Evolutionary conservation across 1,139 yeast genomes (phyloP).

Genomic region (Geotrichum macrosporum): DNA sequence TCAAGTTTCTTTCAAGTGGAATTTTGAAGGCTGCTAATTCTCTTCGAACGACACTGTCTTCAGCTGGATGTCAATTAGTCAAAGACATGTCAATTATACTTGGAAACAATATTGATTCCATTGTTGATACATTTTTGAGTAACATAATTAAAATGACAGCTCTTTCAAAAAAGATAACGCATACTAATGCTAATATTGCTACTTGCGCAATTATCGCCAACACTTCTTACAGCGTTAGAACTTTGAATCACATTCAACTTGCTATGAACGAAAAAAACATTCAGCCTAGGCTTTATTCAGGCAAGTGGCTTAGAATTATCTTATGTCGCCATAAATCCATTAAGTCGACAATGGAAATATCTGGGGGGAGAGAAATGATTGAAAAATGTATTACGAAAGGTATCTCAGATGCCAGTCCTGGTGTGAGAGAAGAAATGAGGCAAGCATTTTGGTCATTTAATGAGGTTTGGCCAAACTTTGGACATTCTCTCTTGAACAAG

Average conservation of each 20-base stretch:
- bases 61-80: conserved; percentile 71
- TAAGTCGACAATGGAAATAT: conserved; percentile 38
- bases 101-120: conserved; percentile 50
- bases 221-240: conserved; percentile 51
- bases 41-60: conserved; percentile 75
- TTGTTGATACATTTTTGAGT: conserved; percentile 59
- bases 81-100: conserved; percentile 62
- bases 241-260: conserved; percentile 49
- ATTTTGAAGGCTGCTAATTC: conserved; percentile 67
- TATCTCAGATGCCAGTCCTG: conserved; percentile 73
- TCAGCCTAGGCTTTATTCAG: conserved; percentile 65
- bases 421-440: conserved; percentile 73
- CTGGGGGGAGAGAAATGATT: conserved; percentile 45
- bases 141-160: conserved; percentile 61
- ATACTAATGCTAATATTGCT: conserved; percentile 66
- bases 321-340: conserved; percentile 37
- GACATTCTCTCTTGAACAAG: conserved; percentile 40
- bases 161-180: conserved; percentile 75
- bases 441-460: conserved; percentile 68
- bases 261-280: conserved; percentile 65
- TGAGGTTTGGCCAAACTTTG: conserved; percentile 44
- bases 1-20: conserved; percentile 53
- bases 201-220: conserved; percentile 58
- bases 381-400: conserved; percentile 56
- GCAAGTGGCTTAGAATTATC: conserved; percentile 65